Base-by-base conservation (phyloP, 768 basidiomycete genomes). In the Agrocybe chaxingu region DNA sequence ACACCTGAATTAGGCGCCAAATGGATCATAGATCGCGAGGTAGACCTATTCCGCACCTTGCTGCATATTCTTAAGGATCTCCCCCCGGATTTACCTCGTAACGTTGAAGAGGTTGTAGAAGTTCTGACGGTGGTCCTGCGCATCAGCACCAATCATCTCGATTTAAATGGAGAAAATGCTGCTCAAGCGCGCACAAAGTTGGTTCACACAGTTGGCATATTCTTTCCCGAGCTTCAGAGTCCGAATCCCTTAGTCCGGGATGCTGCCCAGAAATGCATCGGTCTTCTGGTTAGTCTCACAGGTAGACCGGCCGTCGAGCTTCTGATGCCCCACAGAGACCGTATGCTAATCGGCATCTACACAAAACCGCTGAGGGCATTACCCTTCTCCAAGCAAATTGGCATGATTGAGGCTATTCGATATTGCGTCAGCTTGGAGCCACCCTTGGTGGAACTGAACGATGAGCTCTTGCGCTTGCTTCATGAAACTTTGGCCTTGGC, bases 311-410 rank as follows among this genome's bases (percentile, higher is more conserved):
- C 89, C 19, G 75, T 82, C 38, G 92, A 94, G 39, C 74, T 98
- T n/a, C 74, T 99, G 42, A 71, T 80, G 65, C 89, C 82, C 11
- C 87, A 94, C 59, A 86, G 92, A 42, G 92, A 94, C 55, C 84
- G 92, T 30, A 85, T 98, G 71, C 76, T 98, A 35, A 81, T 82
- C 12, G 82, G 87, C 2, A 94, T 99, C 57, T 98, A 89, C 71
- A 91, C 89, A n/a, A 98, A 98, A 63, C 97, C 97, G 9, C 78
- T 99, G 13, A 79, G 97, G 46, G 97, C 97, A 0, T 78, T 99
- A 19, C 94, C 94, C 1, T 95, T 98, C 65, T 78, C 87, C 11
- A 92, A 92, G 60, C 97, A 98, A 66, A 97, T 98, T 50, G 97
- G 95, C 30, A 94, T 98, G 80, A 93, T 98, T 52, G 97, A 98